Base-by-base conservation (phyloP, 345 rosid species). In the Sisymbrium irio region DNA sequence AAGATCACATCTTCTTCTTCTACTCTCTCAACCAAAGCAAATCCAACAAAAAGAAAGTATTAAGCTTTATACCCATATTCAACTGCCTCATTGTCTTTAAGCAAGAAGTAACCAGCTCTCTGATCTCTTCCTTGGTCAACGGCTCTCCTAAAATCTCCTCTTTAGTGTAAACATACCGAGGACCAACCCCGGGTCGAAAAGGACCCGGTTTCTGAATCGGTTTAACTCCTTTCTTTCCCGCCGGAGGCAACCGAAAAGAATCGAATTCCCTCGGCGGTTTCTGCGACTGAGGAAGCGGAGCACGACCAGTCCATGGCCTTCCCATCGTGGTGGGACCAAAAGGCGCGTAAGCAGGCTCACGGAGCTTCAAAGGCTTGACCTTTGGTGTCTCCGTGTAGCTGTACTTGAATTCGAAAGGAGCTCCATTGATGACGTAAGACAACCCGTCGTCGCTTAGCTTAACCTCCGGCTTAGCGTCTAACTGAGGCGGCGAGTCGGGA, bases 241-340 rank as follows among this genome's bases (percentile, higher is more conserved):
- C 77, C 1, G 96, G 97, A 5, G 99, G 99, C 75, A 89, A 76
- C 50, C 50, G 51, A 12, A 95, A 95, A 4, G 97, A 91, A 77
- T 95, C 99, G 56, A 95, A 91, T 56, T 91, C 99, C 69, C 77
- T 84, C 82, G 86, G 74, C 78, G 87, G 84, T 66, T 95, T 94
- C 82, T 89, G 85, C 62, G 92, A 85, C 14, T 88, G 82, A 9
- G 91, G 96, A 60, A 85, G 62, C 56, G 97, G 97, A 6, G 95
- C 89, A 59, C 91, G 79, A 36, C 97, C 98, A 0, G 97, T 94
- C 98, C 97, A 94, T n/a, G 98, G 98, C 78, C 98, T 80, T 22
- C 80, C 66, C 85, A 86, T 88, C 6, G 96, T 88, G 18, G 87
- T 80, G 9, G 97, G 98, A 0, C 96, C 98, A 17, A 94, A 94